A percentile compares a stretch with the other conserved stretches of the same genome.
phyloP scores from a whole-genome alignment of 371 early-diverging fungal species.

The Mucor irregularis region DNA sequence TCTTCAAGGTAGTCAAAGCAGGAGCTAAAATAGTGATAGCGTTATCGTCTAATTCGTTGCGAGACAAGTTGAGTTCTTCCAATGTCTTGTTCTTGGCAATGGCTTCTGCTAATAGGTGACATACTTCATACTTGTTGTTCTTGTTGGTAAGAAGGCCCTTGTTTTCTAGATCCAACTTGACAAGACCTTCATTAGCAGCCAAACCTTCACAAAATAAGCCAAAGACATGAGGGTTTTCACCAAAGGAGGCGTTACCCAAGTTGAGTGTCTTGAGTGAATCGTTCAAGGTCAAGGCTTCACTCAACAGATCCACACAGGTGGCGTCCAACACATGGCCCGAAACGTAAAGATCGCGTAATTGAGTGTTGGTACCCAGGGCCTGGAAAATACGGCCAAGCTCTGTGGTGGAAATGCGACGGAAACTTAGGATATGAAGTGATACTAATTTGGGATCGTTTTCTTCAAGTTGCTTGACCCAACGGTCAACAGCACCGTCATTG shows the following conservation, averaged over 20 bases:
- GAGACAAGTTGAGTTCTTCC: slow-evolving; percentile 44
- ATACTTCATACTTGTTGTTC: slow-evolving; percentile 7
- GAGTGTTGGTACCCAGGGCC: slow-evolving; percentile 49
- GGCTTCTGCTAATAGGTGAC: slow-evolving; percentile 21
- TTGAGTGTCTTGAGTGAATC: slow-evolving; percentile 50
- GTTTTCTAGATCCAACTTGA: slow-evolving; percentile 59
- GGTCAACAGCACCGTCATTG: slow-evolving; percentile 54
- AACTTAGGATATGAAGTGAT: slow-evolving; percentile 61
- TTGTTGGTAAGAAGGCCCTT: slow-evolving; percentile 38
- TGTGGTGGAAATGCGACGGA: slow-evolving; percentile 49
- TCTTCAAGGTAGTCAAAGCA: slow-evolving; percentile 23
- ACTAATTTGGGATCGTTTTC: slow-evolving; percentile 55
- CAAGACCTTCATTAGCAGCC: slow-evolving; percentile 51
- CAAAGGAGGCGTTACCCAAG: slow-evolving; percentile 48
- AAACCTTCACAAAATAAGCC: slow-evolving; percentile 51
- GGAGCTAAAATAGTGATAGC: slow-evolving; percentile 30
- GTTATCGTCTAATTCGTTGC: slow-evolving; percentile 51
- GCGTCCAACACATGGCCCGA: slow-evolving; percentile 57
- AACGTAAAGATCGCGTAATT: slow-evolving; percentile 54
- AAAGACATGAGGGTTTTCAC: slow-evolving; percentile 19
- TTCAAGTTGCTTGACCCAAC: slow-evolving; percentile 58
- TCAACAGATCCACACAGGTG: slow-evolving; percentile 37
- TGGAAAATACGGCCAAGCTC: slow-evolving; percentile 54
- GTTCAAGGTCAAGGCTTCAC: slow-evolving; percentile 49
- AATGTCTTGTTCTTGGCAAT: slow-evolving; percentile 33